Evolutionary conservation across 768 basidiomycete genomes (phyloP).

Genomic region (Daedaleopsis nitida): DNA sequence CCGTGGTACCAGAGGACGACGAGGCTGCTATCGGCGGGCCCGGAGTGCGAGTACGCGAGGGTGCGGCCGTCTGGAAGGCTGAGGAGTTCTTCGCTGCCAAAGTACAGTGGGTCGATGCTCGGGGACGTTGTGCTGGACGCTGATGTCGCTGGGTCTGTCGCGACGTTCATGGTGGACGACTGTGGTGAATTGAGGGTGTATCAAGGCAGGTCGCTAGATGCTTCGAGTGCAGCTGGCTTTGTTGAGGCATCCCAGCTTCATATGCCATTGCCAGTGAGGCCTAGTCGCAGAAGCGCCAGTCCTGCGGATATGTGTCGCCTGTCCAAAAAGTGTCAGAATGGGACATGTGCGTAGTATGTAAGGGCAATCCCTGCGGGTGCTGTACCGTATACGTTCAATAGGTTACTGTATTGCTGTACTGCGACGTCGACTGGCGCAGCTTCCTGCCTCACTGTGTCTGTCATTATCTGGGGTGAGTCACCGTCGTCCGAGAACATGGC

Average conservation of each 20-base stretch:
- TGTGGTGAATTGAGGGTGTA: background rate
- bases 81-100: conserved; percentile 21
- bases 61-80: conserved; percentile 41
- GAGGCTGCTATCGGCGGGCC: conserved; percentile 48
- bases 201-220: background rate
- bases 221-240: too few species aligned
- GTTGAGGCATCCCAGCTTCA: too few species aligned
- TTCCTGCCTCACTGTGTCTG: too few species aligned
- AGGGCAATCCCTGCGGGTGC: too few species aligned
- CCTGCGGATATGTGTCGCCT: background rate
- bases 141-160: background rate
- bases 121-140: background rate
- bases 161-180: background rate
- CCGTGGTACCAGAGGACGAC: conserved; percentile 60
- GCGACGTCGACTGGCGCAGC: too few species aligned
- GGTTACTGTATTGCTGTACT: too few species aligned
- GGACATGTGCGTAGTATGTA: background rate
- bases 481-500: too few species aligned
- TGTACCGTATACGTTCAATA: background rate
- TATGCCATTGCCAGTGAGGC: background rate
- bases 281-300: background rate
- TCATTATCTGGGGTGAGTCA: too few species aligned
- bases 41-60: conserved; percentile 56
- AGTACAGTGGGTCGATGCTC: background rate
- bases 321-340: background rate